Evolutionary conservation across 2,329 filamentous ascomycete species (phyloP).

Genomic region (Botrytis medusae): DNA sequence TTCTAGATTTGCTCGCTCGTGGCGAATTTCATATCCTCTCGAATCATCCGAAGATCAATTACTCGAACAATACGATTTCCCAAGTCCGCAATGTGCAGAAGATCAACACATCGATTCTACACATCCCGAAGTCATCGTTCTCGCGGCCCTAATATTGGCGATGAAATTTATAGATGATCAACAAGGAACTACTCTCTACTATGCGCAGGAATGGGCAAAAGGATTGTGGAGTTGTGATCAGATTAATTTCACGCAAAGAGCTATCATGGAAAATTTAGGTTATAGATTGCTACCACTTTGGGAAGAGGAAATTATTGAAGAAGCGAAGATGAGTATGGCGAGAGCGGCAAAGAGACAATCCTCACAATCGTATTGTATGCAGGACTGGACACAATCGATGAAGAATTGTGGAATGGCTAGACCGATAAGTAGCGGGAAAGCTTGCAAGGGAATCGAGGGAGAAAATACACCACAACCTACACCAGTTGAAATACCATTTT

Average conservation of each 20-base stretch:
- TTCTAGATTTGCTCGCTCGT: conserved; percentile 60
- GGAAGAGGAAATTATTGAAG: conserved; percentile 55
- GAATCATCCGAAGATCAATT: conserved; percentile 33
- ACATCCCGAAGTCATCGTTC: conserved; percentile 60
- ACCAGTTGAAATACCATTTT: conserved; percentile 11
- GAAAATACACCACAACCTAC: conserved; percentile 16
- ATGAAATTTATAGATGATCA: conserved; percentile 64
- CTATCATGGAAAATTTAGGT: conserved; percentile 62
- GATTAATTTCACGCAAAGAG: conserved; percentile 63
- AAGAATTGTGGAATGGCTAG: neutral
- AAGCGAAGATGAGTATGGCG: conserved; percentile 64
- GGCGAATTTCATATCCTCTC: conserved; percentile 60
- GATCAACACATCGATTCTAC: conserved; percentile 59
- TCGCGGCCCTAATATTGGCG: conserved; percentile 64
- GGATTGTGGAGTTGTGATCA: conserved; percentile 60
- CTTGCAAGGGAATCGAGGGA: conserved; percentile 12
- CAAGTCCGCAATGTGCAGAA: conserved; percentile 10
- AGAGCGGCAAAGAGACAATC: conserved; percentile 46
- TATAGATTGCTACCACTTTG: conserved; percentile 64
- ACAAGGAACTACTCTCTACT: conserved; percentile 54
- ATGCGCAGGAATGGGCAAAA: conserved; percentile 54
- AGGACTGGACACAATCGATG: conserved; percentile 11
- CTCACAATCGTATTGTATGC: conserved; percentile 15
- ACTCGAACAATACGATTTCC: conserved; percentile 38
- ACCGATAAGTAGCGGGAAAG: conserved; percentile 11